Percentiles rank a stretch among this genome's conserved stretches.
Conservation (phyloP, 176 grass and related monocot species). For the Oryza meridionalis region DNA sequence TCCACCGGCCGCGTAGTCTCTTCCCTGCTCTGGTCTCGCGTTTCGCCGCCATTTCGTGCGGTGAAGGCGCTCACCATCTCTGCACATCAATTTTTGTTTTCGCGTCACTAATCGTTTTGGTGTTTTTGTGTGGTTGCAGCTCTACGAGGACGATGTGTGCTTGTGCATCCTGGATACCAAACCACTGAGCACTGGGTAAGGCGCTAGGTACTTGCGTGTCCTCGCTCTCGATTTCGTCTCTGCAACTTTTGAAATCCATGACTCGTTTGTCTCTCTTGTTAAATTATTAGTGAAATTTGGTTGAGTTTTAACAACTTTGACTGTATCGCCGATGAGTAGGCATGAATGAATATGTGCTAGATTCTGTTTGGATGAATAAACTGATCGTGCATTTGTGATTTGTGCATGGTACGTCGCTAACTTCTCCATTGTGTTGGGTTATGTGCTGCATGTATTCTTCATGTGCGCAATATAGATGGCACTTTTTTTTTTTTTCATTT, state of each 20-base stretch:
- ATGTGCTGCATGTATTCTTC: not conserved
- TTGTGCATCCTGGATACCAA: conserved; percentile 84
- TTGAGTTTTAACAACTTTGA: not conserved
- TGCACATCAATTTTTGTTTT: not conserved
- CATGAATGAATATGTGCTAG: not conserved
- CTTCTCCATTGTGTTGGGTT: not conserved
- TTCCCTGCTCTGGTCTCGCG: not conserved
- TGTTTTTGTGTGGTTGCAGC: conserved; percentile 50
- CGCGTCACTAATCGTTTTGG: not conserved
- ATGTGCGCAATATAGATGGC: not conserved
- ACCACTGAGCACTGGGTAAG: conserved; percentile 71
- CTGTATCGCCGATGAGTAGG: not conserved
- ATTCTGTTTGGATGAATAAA: not conserved
- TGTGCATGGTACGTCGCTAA: not conserved
- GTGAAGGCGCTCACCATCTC: not conserved
- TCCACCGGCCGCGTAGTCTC: not conserved
- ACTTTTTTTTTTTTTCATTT: not conserved
- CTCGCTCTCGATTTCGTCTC: not conserved
- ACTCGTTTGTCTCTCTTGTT: conserved; percentile 3
- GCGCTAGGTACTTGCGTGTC: not conserved
- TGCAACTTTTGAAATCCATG: not conserved
- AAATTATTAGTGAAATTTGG: not conserved
- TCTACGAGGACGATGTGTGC: conserved; percentile 89
- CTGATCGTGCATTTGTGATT: not conserved
- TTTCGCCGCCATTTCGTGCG: not conserved